phyloP scores from a whole-genome alignment of 23 red algal species.

The Porphyridium purpureum region DNA sequence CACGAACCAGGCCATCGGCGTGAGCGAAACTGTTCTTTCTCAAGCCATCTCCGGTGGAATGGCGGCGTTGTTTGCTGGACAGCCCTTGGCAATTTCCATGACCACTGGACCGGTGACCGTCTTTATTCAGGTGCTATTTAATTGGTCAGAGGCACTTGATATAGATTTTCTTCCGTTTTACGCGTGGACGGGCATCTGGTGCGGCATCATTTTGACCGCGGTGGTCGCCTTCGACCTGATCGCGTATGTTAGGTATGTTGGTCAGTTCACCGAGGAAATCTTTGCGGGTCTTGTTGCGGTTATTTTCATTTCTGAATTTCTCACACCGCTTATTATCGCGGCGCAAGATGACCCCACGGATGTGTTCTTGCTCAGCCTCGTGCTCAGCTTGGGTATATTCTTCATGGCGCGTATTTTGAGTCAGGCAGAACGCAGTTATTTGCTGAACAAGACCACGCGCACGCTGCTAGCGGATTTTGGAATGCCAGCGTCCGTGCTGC shows the following conservation, averaged over 20 bases:
- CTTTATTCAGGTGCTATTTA: conserved; percentile 69
- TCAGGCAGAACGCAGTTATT: conserved; percentile 60
- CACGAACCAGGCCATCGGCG: conserved; percentile 53
- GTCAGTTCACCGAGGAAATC: conserved; percentile 94
- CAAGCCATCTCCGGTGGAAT: conserved; percentile 63
- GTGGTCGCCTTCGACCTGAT: conserved; percentile 47
- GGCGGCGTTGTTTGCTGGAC: conserved; percentile 67
- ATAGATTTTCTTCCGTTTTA: conserved; percentile 90
- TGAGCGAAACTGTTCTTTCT: conserved; percentile 77
- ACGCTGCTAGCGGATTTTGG: conserved; percentile 84
- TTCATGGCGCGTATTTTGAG: conserved; percentile 42
- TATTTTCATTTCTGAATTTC: conserved; percentile 64
- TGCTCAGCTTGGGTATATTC: conserved; percentile 63
- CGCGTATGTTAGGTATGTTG: conserved; percentile 54
- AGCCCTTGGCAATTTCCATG: conserved; percentile 86
- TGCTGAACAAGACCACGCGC: conserved; percentile 61
- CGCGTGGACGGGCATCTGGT: conserved; percentile 95
- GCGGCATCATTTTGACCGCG: conserved; percentile 57
- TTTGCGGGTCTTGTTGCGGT: conserved; percentile 74
- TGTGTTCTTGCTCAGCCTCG: conserved; percentile 55
- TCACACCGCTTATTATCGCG: conserved; percentile 53
- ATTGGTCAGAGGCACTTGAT: conserved; percentile 63
- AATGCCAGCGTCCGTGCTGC: conserved; percentile 52
- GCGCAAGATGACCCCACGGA: conserved; percentile 33
- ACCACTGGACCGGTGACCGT: conserved; percentile 80